Base-by-base conservation (phyloP, 352 stramenopile genomes). In the Phytophthora colocasiae region DNA sequence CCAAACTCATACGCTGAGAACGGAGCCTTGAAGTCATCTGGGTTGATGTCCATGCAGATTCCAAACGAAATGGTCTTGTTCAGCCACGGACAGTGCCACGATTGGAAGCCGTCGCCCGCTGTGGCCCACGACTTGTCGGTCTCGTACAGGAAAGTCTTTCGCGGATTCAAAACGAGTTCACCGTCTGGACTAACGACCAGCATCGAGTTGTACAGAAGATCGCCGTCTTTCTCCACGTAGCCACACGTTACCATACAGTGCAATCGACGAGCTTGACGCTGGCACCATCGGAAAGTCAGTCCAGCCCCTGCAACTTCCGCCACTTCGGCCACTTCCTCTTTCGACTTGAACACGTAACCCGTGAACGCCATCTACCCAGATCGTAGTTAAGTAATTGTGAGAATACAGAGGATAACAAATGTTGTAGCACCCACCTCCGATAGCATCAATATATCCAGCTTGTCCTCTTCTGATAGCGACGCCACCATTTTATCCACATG, bases 11-110 rank as follows among this genome's bases (percentile, higher is more conserved):
- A 95, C 11, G 66, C 71, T 1, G 77, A 75, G 47, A 90, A 94
- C 9, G 83, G 73, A 43, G 89, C 69, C 24, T 66, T 73, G 54
- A 96, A 95, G 66, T 95, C 81, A 52, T 91, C 69, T 17, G 89
- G 89, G 55, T 96, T 96, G 58, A 96, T 95, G 69, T 96, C 89
- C 89, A 96, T 96, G 64, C 89, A 96, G 60, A 96, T 94, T 38
- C 89, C 87, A 60, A 95, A 93, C 2, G 83, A 90, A 17, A 95
- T 89, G 6, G 75, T 84, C 66, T 88, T 86, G 62, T 87, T 32
- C 14, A 96, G 80, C 83, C 84, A 93, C 36, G 85, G 80, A 44
- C 87, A 95, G 65, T 85, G 58, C 83, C 83, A 95, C 24, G 77
- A 80, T 29, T 14, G 69, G 66, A 96, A 96, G 2, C 78, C 77